phyloP scores from a whole-genome alignment of 805 yeast genomes.

The Candida germanica region DNA sequence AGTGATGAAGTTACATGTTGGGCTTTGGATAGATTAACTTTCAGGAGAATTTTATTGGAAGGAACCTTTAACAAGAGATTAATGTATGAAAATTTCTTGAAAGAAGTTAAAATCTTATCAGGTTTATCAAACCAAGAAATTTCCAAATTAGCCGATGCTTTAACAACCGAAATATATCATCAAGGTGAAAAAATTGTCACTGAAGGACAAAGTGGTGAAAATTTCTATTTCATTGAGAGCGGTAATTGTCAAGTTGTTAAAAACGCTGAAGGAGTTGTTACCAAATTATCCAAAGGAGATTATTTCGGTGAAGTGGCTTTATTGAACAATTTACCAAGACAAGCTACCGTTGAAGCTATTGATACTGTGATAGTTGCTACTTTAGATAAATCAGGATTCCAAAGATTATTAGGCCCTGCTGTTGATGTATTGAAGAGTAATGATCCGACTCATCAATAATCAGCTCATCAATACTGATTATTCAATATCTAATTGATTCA shows the following conservation, averaged over 20 bases:
- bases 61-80: slow-evolving; percentile 87
- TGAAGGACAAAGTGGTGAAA: slow-evolving; percentile 71
- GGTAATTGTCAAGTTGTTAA: slow-evolving; percentile 77
- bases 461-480: too few species aligned
- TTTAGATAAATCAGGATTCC: slow-evolving; percentile 87
- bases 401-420: slow-evolving; percentile 90
- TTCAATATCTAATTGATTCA: too few species aligned
- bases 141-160: slow-evolving; percentile 91
- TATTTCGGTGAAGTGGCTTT: slow-evolving; percentile 97
- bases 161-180: slow-evolving; percentile 69
- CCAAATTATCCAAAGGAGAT: slow-evolving; percentile 69
- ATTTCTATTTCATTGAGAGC: slow-evolving; percentile 50
- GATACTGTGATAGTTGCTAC: slow-evolving; percentile 84
- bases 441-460: slow-evolving; percentile 64
- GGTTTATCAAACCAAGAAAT: slow-evolving; percentile 76
- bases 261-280: slow-evolving; percentile 45
- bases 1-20: slow-evolving; percentile 67
- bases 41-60: slow-evolving; percentile 86
- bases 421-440: slow-evolving; percentile 82
- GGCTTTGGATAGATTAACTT: slow-evolving; percentile 92
- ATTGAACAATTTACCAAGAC: slow-evolving; percentile 87
- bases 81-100: slow-evolving; percentile 84
- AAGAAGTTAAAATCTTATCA: slow-evolving; percentile 78
- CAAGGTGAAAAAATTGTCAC: slow-evolving; percentile 72
- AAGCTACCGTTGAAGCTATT: slow-evolving; percentile 83